A percentile compares a stretch with the other conserved stretches of the same genome.
Evolutionary conservation across 176 grass and related monocot genomes (phyloP).

Genomic region (Lolium multiflorum): DNA sequence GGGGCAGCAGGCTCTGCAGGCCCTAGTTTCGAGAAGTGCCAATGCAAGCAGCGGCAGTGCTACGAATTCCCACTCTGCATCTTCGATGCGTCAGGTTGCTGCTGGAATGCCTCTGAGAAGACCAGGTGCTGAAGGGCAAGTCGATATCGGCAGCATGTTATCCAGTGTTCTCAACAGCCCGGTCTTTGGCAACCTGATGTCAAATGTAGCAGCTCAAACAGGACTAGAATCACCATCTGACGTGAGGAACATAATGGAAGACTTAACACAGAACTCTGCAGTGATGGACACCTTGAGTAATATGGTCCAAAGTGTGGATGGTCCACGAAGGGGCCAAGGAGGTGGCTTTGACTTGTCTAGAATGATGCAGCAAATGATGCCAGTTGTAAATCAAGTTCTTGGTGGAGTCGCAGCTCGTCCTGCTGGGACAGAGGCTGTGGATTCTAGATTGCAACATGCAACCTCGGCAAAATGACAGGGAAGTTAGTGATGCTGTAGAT

Average conservation of each 20-base stretch:
- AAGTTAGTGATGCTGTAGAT: slow-evolving; percentile 6
- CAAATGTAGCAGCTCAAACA: slow-evolving; percentile 68
- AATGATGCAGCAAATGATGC: slow-evolving; percentile 97
- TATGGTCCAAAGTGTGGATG: slow-evolving; percentile 77
- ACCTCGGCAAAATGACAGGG: slow-evolving; percentile 23
- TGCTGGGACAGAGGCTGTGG: slow-evolving; percentile 36
- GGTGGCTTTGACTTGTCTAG: slow-evolving; percentile 81
- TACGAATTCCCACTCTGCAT: slow-evolving; percentile 31
- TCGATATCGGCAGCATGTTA: slow-evolving; percentile 73
- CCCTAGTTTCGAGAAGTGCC: slow-evolving; percentile 57
- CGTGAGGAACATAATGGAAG: slow-evolving; percentile 79
- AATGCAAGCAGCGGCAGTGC: slow-evolving; percentile 23
- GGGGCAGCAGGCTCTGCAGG: slow-evolving; percentile 65
- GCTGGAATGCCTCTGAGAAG: slow-evolving; percentile 40
- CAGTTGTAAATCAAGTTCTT: slow-evolving; percentile 83
- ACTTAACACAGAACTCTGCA: slow-evolving; percentile 64
- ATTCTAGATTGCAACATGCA: slow-evolving; percentile 44
- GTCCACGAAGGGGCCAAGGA: slow-evolving; percentile 52
- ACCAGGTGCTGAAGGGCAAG: slow-evolving; percentile 50
- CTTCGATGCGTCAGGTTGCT: slow-evolving; percentile 34
- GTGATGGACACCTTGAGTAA: slow-evolving; percentile 67
- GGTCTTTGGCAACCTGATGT: slow-evolving; percentile 64
- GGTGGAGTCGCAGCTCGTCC: slow-evolving; percentile 42
- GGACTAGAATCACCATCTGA: slow-evolving; percentile 60
- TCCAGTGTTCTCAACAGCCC: slow-evolving; percentile 72